phyloP scores from a whole-genome alignment of 2,329 filamentous ascomycete species.

The Dactylellina haptotyla region DNA sequence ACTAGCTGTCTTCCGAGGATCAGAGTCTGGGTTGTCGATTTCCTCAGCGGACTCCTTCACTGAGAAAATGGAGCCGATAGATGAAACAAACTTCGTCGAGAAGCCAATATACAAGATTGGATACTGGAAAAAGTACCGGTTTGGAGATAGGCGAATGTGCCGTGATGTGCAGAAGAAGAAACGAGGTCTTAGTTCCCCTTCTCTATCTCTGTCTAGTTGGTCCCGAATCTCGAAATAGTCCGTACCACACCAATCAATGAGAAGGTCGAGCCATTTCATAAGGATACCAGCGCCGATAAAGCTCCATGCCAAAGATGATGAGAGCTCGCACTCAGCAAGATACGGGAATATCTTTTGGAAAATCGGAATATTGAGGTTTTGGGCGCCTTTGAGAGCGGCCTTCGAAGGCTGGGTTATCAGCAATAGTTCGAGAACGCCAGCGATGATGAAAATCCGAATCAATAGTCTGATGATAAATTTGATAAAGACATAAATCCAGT shows the following conservation, averaged over 20 bases:
- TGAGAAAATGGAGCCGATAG: slow-evolving; percentile 69
- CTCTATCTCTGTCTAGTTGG: slow-evolving; percentile 34
- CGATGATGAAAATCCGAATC: background rate
- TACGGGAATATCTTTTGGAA: background rate
- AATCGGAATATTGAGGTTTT: background rate
- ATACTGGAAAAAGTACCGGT: slow-evolving; percentile 75
- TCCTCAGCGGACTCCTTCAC: slow-evolving; percentile 58
- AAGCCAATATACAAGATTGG: slow-evolving; percentile 76
- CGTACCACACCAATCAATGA: slow-evolving; percentile 16
- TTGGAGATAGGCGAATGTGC: slow-evolving; percentile 74
- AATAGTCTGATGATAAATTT: background rate
- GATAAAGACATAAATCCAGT: background rate
- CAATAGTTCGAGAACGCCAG: background rate
- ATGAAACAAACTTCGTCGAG: slow-evolving; percentile 72
- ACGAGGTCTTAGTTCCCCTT: slow-evolving; percentile 61
- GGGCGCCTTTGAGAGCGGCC: too few species aligned
- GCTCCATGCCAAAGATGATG: background rate
- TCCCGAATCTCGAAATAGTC: slow-evolving; percentile 56
- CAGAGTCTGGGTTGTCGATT: slow-evolving; percentile 59
- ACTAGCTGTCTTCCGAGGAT: slow-evolving; percentile 55
- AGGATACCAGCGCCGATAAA: background rate
- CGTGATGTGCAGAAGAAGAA: slow-evolving; percentile 74
- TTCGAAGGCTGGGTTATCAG: background rate
- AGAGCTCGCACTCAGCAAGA: background rate
- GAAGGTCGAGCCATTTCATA: background rate